phyloP scores from a whole-genome alignment of 805 yeast species.

The Cyberlindnera subsufficiens region DNA sequence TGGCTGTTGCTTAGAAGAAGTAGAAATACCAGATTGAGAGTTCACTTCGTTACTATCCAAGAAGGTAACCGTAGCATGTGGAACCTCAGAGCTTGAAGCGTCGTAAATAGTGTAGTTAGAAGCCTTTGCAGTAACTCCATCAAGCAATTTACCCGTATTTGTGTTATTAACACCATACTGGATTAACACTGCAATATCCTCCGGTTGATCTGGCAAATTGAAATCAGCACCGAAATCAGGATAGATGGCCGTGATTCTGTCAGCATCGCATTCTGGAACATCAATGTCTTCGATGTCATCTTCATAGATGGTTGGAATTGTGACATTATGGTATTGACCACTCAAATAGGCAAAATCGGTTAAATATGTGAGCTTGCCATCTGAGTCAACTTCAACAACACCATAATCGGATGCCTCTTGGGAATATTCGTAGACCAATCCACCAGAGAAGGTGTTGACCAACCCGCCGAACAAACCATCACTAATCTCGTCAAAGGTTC shows the following conservation, averaged over 20 bases:
- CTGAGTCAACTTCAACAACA: conserved; percentile 48
- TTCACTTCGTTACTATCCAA: conserved; percentile 32
- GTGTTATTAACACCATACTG: conserved; percentile 41
- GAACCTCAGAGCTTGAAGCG: conserved; percentile 27
- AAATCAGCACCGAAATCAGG: conserved; percentile 41
- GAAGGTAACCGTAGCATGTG: conserved; percentile 33
- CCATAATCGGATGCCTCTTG: conserved; percentile 78
- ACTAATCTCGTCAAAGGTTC: conserved; percentile 78
- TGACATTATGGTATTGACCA: conserved; percentile 31
- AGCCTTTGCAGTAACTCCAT: conserved; percentile 29
- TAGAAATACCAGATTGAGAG: conserved; percentile 20
- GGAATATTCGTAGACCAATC: conserved; percentile 87
- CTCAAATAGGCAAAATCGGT: conserved; percentile 49
- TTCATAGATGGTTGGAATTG: conserved; percentile 33
- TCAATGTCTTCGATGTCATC: conserved; percentile 27
- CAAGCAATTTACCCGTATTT: conserved; percentile 38
- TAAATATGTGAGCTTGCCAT: conserved; percentile 34
- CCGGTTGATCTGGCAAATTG: conserved; percentile 42
- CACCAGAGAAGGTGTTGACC: conserved; percentile 70
- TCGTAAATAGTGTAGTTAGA: conserved; percentile 36
- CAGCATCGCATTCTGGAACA: conserved; percentile 35
- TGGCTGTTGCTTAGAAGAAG: conserved; percentile 15
- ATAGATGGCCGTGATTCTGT: conserved; percentile 29
- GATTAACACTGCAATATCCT: conserved; percentile 37
- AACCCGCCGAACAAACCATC: conserved; percentile 66